Evolutionary conservation across 495 filamentous ascomycete species (phyloP), one percentile per base, ranked within the genome.

Genomic region (Thozetella sp.): DNA sequence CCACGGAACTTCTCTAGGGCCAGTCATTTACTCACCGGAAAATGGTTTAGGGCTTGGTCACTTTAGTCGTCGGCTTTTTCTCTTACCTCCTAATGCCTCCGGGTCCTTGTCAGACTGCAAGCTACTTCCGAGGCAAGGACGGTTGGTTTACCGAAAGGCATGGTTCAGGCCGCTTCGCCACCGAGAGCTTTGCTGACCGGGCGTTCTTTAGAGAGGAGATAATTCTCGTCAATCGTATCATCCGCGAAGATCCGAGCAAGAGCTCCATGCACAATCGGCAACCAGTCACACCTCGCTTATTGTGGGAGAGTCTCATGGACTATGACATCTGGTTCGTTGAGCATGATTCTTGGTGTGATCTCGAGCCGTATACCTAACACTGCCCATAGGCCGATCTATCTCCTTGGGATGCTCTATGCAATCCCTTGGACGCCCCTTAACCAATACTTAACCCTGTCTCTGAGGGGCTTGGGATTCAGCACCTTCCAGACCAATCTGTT

Each of bases 211-310:
- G 81, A 1, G 86, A 91, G 62, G 85, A 88, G 61, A 79, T 71
- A 2, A 90, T 93, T 58, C 83, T 93, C 25, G 88, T 91, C 11
- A 93, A 91, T 58, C 83, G 90, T 2, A 78, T 91, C 3, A 72
- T 93, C 25, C 81, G 88, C 22, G 89, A 91, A 51, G 88, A 91
- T 62, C 89, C 89, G 0, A 83, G 79, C 53, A 91, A 91, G 68
- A 84, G 84, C 25, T 74, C 76, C 48, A 84, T 84, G 82, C 81
- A 83, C 56, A 83, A 82, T 40, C 74, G 89, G 3, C 80, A 92
- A 67, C 83, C 84, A 1, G 77, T 93, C n/a, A 86, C 83, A 0
- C 81, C 77, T 0, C 83, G 73, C 24, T 65, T 85, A 10, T 77
- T 93, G 11, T 88, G 82, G 79, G 64, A 85, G 48, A 81, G 82